These are phyloP conservation scores for Asterella californica DNA, from an alignment of 225 moss, liverwort and hornwort genomes.

Conservation along the genomic window DNA sequence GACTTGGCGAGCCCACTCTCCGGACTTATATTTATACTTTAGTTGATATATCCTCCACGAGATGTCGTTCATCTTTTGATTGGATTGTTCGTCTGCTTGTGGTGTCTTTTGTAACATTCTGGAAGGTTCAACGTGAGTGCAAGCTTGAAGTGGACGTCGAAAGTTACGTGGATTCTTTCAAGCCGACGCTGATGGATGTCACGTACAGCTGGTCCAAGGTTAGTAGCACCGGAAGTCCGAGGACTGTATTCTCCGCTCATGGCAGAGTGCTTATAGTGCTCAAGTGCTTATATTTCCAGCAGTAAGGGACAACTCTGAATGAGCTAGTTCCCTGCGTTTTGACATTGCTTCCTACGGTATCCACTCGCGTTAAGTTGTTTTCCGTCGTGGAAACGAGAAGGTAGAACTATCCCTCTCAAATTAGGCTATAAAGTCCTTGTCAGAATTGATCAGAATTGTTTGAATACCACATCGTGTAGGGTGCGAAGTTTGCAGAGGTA, in stretches of 20 bases:
- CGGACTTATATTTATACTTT: background rate
- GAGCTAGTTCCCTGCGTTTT: background rate
- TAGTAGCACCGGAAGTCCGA: slow-evolving; percentile 6
- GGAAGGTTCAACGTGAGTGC: slow-evolving; percentile 87
- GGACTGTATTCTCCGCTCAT: background rate
- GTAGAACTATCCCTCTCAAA: background rate
- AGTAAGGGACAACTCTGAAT: background rate
- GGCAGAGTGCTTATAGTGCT: too few relatives aligned
- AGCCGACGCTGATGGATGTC: slow-evolving; percentile 91
- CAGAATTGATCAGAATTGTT: too few relatives aligned
- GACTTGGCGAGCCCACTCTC: background rate
- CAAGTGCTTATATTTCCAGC: background rate
- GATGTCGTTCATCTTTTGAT: background rate
- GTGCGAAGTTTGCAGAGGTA: slow-evolving; percentile 74
- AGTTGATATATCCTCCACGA: background rate
- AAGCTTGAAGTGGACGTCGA: slow-evolving; percentile 91
- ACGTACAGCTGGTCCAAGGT: slow-evolving; percentile 97
- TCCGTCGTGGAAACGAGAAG: background rate
- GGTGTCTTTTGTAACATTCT: background rate
- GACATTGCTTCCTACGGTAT: background rate
- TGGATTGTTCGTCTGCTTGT: background rate
- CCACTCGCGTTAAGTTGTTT: background rate
- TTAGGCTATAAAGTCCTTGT: background rate
- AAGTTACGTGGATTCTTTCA: slow-evolving; percentile 79
- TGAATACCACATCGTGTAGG: slow-evolving; percentile 42